Percentiles rank a stretch among this genome's conserved stretches.
These are phyloP conservation scores for Centrapalus pauciflorus DNA, from an alignment of 129 eudicot species.

Conservation along the genomic window DNA sequence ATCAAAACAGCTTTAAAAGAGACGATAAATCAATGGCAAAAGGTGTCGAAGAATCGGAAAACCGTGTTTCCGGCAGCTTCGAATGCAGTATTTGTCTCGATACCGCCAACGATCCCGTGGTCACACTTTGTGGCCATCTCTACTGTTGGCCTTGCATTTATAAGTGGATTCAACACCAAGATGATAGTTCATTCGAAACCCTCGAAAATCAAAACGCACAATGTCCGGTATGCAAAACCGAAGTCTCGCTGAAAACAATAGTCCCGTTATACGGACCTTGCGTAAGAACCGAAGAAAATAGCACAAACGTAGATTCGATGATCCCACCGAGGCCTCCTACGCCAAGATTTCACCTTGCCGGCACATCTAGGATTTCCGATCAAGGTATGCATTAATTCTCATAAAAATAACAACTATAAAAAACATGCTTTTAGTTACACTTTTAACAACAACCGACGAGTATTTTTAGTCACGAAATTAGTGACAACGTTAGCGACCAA, in stretches of 20 bases:
- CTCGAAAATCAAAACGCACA: constrained; percentile 33
- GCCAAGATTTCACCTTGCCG: no score
- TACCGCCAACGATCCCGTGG: constrained; percentile 60
- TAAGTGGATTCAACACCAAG: constrained; percentile 57
- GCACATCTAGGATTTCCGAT: no score
- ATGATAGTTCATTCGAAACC: constrained; percentile 23
- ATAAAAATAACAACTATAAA: no score
- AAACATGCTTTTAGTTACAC: no score
- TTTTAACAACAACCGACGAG: no score
- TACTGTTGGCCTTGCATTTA: constrained; percentile 80
- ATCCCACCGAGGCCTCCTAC: constrained; percentile 48
- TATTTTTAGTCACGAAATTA: no score
- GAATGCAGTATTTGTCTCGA: constrained; percentile 82
- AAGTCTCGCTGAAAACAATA: constrained; percentile 40
- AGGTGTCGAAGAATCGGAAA: constrained; percentile 10
- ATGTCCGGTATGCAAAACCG: constrained; percentile 67
- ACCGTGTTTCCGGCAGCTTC: constrained; percentile 28
- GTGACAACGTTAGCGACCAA: no score
- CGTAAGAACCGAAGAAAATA: constrained; percentile 31
- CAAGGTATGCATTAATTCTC: no score
- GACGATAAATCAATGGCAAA: constrained; percentile 17
- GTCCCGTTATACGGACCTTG: constrained; percentile 65
- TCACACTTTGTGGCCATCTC: constrained; percentile 74
- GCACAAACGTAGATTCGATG: constrained; percentile 4
- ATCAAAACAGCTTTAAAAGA: background rate